Base-by-base conservation (phyloP, 2,329 filamentous ascomycete species). In the Capronia coronata region DNA sequence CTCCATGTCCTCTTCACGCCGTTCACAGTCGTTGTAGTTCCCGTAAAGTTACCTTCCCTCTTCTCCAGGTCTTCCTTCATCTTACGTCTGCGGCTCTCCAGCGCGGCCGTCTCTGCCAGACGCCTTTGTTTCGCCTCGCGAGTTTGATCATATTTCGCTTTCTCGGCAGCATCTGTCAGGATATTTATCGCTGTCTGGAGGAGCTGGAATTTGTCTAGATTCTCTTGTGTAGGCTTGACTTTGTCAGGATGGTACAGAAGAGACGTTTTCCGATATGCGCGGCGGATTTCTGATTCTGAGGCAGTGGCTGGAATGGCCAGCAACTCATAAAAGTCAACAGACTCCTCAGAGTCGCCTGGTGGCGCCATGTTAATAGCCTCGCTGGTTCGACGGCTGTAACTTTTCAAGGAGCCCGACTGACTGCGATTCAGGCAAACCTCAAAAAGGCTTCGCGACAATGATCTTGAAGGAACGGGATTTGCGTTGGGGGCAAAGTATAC, bases 181-280 rank as follows among this genome's bases (percentile, higher is more conserved):
- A 96, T 79, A 68, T 94, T 88, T 64, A 87, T 82, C n/a, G 88
- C 90, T 54, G 86, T 85, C 63, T 89, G 86, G 50, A 94, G 82
- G 1, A 86, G 75, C 67, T 95, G 86, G 73, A 94, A 97, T 62
- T 86, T 86, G 48, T 83, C 82, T 39, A 87, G 76, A 59, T 93
- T 87, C 61, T 71, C 70, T 3, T 71, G 68, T 2, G 84, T 87
- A 30, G 76, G 72, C 56, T 83, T 79, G 48, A 90, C 83, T 71
- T 96, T 95, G 75, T 97, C 91, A 1, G 91, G 91, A 67, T 97
- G 91, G 72, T 90, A 88, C 63, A 87, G 88, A n/a, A 95, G 75
- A 2, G 88, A 88, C 23, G 84, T 83, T 61, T 87, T 86, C 51
- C 88, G 81, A 75, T 91, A 96, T 38, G 87, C 88, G 59, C 85